Base-by-base conservation (phyloP, 495 filamentous ascomycete species). In the Corynascus novoguineensis region DNA sequence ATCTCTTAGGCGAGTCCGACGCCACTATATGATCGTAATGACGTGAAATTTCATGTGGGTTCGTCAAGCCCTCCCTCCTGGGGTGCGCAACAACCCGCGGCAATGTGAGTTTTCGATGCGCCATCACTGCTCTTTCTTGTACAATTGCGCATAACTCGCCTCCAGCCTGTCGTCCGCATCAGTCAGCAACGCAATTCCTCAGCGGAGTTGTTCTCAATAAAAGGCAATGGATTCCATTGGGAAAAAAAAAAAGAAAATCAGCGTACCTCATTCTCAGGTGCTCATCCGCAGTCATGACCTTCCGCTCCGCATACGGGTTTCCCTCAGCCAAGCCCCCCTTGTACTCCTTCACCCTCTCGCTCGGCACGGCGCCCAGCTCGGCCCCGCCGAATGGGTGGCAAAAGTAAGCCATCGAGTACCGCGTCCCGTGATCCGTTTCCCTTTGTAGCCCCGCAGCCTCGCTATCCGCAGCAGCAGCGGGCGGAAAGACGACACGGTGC, bases 381-480 rank as follows among this genome's bases (percentile, higher is more conserved):
- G 84, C 88, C 1, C 76, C 68, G 62, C 90, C 81, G 19, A 85
- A 71, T 12, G 92, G 93, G 71, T 97, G 92, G 60, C 90, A 95
- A 66, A 97, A 97, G 64, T 88, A 97, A 12, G 83, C 93, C 58
- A 97, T 85, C 49, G 85, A 90, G 68, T 96, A 97, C 52, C 92
- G 73, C 69, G 73, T 66, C 35, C 70, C 74, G 6, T 17, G 14
- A 15, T 34, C 65, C 2, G 68, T 70, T 96, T 90, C 57, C 81
- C 81, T 4, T 77, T 75, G 67, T 2, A 35, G 37, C 6, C 34
- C 50, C 15, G 73, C 63, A 6, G 50, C 50, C 29, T 10, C 29
- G 29, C 5, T 5, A 4, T 53, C 28, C 0, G 45, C 25, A 1
- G 11, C 7, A 15, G 42, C 3, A 27, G 22, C 8, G 10, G 5